Base-by-base conservation (phyloP, 2,329 filamentous ascomycete genomes). In the Sphaerostilbella broomeana region DNA sequence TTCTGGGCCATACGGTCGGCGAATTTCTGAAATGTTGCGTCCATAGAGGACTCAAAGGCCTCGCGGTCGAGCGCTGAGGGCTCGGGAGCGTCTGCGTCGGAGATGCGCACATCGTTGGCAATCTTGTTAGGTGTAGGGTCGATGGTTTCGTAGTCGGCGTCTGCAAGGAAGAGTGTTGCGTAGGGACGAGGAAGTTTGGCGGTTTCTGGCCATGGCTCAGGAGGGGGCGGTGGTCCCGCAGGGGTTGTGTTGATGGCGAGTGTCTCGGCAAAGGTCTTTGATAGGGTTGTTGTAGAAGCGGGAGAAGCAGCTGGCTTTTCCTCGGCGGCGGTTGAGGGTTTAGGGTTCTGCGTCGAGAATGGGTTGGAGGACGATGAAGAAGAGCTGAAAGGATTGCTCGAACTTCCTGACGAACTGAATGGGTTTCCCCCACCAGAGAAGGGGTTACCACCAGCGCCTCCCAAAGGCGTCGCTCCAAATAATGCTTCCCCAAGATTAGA, bases 131-230 rank as follows among this genome's bases (percentile, higher is more conserved):
- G 72, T 3, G 57, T 68, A 52, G 49, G 79, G 46, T 86, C 86
- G 18, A 97, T 75, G 4, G 84, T 85, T 62, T 98, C 92, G 63
- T 86, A 94, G 55, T 95, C 90, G 36, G 90, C 90, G 51, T 97
- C 92, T 35, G 82, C 72, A 30, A 90, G 78, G 66, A 87, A 86
- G 56, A 83, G 84, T 20, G 75, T 66, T 1, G 86, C 83, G 62
- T 89, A 97, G 0, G 87, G 69, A 2, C 69, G 45, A 0, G 86
- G 84, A 49, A 85, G 81, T 0, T 72, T 63, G 2, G 77, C 69
- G 26, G 70, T 64, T 10, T 72, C 57, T 1, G 90, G 90, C 89
- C 89, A 97, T 7, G 86, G 82, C 49, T 87, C 77, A 1, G 73
- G 65, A 0, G 76, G 53, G 4, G 50, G 56, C 25, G 55, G 51